Percentiles rank a stretch among this genome's conserved stretches.
phyloP scores from a whole-genome alignment of 768 basidiomycete genomes.

The Rhizopogon vesiculosus region DNA sequence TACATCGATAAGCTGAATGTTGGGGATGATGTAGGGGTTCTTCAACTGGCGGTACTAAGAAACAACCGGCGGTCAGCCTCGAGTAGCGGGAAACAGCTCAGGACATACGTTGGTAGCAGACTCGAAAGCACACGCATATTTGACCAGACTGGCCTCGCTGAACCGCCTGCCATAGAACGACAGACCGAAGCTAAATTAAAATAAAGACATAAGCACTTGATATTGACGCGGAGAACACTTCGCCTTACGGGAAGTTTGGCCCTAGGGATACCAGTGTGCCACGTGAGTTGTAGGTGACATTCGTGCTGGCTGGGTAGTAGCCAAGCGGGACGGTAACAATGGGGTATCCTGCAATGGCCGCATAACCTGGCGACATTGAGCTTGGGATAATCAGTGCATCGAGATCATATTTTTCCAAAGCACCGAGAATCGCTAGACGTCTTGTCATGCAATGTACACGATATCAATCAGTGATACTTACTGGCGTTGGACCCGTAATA shows the following conservation, averaged over 20 bases:
- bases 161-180: neutral
- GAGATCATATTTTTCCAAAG: constrained; percentile 38
- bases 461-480: neutral
- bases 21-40: neutral
- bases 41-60: neutral
- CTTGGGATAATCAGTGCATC: constrained; percentile 50
- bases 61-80: neutral
- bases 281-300: neutral
- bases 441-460: neutral
- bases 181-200: neutral
- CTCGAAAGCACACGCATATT: neutral
- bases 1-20: neutral
- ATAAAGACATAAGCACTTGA: neutral
- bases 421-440: constrained; percentile 45
- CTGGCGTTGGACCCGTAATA: neutral
- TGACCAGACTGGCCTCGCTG: neutral
- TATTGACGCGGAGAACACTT: neutral
- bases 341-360: constrained; percentile 55
- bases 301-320: constrained; percentile 46
- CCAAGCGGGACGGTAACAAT: constrained; percentile 60
- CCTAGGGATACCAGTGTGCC: neutral
- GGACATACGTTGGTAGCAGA: neutral
- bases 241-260: neutral
- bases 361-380: constrained; percentile 14
- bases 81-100: no score